Evolutionary conservation across 768 basidiomycete species (phyloP), one percentile per base, ranked within the genome.

Genomic region (Serpula lacrymans): DNA sequence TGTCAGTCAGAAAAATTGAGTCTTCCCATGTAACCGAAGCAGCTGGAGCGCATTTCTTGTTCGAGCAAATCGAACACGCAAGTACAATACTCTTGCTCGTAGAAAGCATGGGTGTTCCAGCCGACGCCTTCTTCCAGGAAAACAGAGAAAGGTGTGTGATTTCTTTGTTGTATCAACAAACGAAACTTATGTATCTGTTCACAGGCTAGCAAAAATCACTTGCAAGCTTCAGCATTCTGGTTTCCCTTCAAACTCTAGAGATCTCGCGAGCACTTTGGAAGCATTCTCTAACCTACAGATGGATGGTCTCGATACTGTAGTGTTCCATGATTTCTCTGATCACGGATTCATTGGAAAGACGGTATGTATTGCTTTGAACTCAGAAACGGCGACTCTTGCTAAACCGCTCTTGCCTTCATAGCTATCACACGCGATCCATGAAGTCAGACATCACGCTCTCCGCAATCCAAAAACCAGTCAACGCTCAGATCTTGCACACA

Each of bases 391-490:
- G n/a, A n/a, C n/a, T n/a, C n/a, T n/a, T n/a, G n/a, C n/a, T n/a
- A n/a, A 11, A n/a, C 10, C 17, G 33, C 28, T 26, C 9, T 37
- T 52, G 34, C 53, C 38, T 10, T 16, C 6, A 3, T 30, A 64
- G 60, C 41, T 62, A 28, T 36, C 51, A 18, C 52, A 64, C 28
- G 53, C 62, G 25, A 44, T 62, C 13, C 55, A 60, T 27, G 62
- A 64, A 46, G 34, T 62, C 30, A 49, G 40, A 24, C 47, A 47
- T 41, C 48, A 6, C 32, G 21, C 21, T 31, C 24, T 42, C 26
- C 31, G 9, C n/a, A 12, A 20, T 32, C 25, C 24, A 32, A 31
- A 3, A 34, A 24, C 24, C 38, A 1, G 13, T 31, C 14, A 48
- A 40, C 10, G 48, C 9, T 35, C 34, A 20, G 56, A 39, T 16